Conservation (phyloP, 306 rosid genomes). For the Corylus avellana region DNA sequence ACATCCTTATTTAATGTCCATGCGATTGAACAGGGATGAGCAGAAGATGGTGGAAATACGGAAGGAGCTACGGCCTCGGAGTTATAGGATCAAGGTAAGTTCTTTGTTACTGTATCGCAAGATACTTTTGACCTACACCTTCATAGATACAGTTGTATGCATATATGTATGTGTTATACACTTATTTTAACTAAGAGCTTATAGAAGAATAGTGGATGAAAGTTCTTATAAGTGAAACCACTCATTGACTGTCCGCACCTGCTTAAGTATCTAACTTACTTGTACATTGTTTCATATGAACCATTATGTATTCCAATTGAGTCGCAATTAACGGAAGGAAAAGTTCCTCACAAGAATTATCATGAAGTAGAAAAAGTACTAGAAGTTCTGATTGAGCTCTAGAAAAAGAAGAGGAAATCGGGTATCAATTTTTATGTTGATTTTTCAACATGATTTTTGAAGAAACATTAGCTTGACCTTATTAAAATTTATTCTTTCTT, state of each 20-base stretch:
- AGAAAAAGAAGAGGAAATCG: too few relatives aligned
- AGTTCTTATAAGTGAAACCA: background rate
- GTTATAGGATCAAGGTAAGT: conserved; percentile 84
- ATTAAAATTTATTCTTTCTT: background rate
- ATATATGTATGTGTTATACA: background rate
- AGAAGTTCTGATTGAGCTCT: too few relatives aligned
- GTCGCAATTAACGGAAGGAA: background rate
- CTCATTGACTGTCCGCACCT: background rate
- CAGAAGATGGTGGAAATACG: conserved; percentile 92
- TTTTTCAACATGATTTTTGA: background rate
- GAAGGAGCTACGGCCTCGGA: conserved; percentile 84
- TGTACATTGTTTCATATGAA: background rate
- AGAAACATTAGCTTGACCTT: background rate
- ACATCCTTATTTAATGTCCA: conserved; percentile 76
- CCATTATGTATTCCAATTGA: background rate
- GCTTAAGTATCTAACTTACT: background rate
- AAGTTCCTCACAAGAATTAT: too few relatives aligned
- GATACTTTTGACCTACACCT: background rate
- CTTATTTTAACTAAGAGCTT: background rate
- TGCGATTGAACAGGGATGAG: conserved; percentile 82
- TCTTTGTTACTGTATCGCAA: conserved; percentile 17
- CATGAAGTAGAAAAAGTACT: too few relatives aligned
- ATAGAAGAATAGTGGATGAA: background rate
- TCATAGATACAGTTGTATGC: conserved; percentile 8
- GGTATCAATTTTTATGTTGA: too few relatives aligned